phyloP scores from a whole-genome alignment of 2,329 filamentous ascomycete species.

The Diplocarpon mali region DNA sequence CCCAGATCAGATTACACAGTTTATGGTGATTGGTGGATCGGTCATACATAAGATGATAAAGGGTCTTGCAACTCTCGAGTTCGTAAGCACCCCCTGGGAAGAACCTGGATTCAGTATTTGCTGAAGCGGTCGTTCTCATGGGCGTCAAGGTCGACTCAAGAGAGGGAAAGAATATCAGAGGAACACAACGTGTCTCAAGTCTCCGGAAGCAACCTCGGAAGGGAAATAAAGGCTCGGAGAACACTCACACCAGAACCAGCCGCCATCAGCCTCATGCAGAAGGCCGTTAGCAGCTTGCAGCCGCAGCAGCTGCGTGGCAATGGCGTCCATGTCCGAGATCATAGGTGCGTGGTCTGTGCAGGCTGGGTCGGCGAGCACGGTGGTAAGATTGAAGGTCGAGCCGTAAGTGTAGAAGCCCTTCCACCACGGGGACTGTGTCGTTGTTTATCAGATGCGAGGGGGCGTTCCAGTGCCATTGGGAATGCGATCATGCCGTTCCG shows the following conservation, averaged over 20 bases:
- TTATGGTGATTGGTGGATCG: slow-evolving; percentile 34
- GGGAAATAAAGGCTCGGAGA: no score
- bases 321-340: slow-evolving; percentile 37
- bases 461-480: slow-evolving; percentile 40
- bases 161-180: no score
- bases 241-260: slow-evolving; percentile 39
- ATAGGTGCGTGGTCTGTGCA: slow-evolving; percentile 37
- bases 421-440: slow-evolving; percentile 30
- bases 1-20: slow-evolving; percentile 38
- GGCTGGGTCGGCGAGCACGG: slow-evolving; percentile 31
- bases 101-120: no score
- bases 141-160: no score
- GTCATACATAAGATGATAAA: slow-evolving; percentile 34
- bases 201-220: no score
- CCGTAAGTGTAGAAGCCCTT: slow-evolving; percentile 39
- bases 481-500: slow-evolving; percentile 36
- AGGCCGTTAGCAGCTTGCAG: slow-evolving; percentile 34
- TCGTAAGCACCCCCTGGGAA: slow-evolving; percentile 32
- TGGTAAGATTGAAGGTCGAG: slow-evolving; percentile 36
- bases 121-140: no score
- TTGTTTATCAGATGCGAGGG: slow-evolving; percentile 37
- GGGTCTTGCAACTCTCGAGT: slow-evolving; percentile 34
- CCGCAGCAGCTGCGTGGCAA: slow-evolving; percentile 35
- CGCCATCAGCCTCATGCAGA: slow-evolving; percentile 39
- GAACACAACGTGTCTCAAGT: no score